Evolutionary conservation across 495 filamentous ascomycete genomes (phyloP).

Genomic region (Aspergillus sclerotiicarbonarius): DNA sequence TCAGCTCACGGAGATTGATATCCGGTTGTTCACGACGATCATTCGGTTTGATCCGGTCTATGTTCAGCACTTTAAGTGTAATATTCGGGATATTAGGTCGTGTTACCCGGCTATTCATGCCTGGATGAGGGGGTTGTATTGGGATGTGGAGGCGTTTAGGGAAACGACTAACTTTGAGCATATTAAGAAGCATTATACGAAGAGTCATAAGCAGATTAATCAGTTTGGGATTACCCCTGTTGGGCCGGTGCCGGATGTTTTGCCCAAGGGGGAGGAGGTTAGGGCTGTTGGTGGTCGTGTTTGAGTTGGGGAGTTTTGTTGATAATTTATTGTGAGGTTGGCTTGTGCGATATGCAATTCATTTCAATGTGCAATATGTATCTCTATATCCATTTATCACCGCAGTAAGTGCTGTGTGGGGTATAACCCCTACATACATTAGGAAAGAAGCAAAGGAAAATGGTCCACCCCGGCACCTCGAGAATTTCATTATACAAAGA

Average conservation of each 20-base stretch:
- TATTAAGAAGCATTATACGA: conserved; percentile 72
- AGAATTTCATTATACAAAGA: conserved; percentile 17
- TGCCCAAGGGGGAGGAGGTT: conserved; percentile 61
- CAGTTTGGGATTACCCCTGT: conserved; percentile 61
- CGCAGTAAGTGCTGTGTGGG: neutral
- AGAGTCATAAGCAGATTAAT: conserved; percentile 70
- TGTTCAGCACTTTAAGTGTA: conserved; percentile 94
- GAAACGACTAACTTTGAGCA: conserved; percentile 68
- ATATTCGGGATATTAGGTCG: conserved; percentile 75
- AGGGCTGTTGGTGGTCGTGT: conserved; percentile 39
- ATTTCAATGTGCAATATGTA: neutral
- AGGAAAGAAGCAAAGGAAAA: neutral
- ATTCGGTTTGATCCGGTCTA: conserved; percentile 86
- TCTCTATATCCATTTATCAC: neutral
- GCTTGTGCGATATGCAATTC: neutral
- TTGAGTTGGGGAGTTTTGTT: neutral
- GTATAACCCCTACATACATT: neutral
- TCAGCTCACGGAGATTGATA: conserved; percentile 74
- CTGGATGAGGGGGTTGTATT: conserved; percentile 68
- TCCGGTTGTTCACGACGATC: conserved; percentile 80
- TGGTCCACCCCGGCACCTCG: neutral
- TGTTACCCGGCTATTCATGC: conserved; percentile 69
- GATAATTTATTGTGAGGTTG: too few relatives aligned
- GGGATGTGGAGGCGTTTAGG: conserved; percentile 60
- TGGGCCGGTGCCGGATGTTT: conserved; percentile 60